A percentile compares a stretch with the other conserved stretches of the same genome.
phyloP scores from a whole-genome alignment of 495 filamentous ascomycete species.

The Neurospora sp. region DNA sequence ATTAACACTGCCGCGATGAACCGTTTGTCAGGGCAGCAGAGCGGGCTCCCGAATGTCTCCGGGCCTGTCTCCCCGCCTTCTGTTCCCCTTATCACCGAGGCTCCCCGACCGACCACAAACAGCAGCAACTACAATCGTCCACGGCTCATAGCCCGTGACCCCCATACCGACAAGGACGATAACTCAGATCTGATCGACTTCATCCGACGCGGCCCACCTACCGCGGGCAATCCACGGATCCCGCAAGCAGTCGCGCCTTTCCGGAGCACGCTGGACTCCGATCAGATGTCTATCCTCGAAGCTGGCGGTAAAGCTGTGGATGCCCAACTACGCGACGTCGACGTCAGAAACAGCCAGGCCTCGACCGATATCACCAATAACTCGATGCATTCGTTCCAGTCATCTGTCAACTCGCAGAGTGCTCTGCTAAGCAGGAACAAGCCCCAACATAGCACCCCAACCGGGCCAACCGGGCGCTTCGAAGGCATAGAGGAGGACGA shows the following conservation, averaged over 20 bases:
- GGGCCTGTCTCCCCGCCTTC: not conserved
- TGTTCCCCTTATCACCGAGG: constrained; percentile 6
- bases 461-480: constrained; percentile 7
- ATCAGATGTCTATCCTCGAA: constrained; percentile 49
- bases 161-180: constrained; percentile 51
- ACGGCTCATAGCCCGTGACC: constrained; percentile 60
- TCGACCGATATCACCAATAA: constrained; percentile 34
- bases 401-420: constrained; percentile 44
- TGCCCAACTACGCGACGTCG: constrained; percentile 33
- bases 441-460: constrained; percentile 5
- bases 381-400: constrained; percentile 23
- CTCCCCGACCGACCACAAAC: constrained; percentile 17
- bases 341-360: constrained; percentile 32
- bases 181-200: constrained; percentile 90
- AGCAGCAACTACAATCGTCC: constrained; percentile 28
- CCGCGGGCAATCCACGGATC: constrained; percentile 50
- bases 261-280: constrained; percentile 74
- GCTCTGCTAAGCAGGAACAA: constrained; percentile 33
- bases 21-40: not conserved
- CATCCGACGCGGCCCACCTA: constrained; percentile 70
- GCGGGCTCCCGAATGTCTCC: not conserved
- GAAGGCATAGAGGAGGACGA: constrained; percentile 31
- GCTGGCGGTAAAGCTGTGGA: constrained; percentile 42
- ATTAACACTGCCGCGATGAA: constrained; percentile 16
- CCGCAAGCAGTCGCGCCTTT: constrained; percentile 80